phyloP scores from a whole-genome alignment of 2,329 filamentous ascomycete genomes.

The Cyphellophora attinorum region DNA sequence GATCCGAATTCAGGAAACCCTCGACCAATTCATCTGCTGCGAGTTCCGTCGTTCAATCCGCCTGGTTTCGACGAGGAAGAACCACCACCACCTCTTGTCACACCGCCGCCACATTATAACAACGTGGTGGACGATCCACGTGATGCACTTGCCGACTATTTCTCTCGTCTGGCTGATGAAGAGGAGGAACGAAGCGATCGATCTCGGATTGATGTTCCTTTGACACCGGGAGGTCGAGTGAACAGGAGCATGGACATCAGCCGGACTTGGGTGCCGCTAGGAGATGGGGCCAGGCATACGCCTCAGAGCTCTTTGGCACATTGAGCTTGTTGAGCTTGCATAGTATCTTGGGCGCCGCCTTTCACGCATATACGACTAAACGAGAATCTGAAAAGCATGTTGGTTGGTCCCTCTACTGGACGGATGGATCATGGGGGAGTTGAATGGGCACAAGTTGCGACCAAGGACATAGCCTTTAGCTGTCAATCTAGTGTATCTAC shows the following conservation, averaged over 20 bases:
- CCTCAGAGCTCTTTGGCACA: conserved; percentile 8
- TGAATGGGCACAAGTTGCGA: too few species aligned
- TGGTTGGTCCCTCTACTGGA: conserved; percentile 6
- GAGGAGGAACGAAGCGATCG: conserved; percentile 39
- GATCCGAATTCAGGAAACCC: conserved; percentile 39
- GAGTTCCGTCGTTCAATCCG: conserved; percentile 77
- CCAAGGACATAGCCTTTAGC: too few species aligned
- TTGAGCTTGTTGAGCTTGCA: conserved; percentile 3
- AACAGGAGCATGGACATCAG: conserved; percentile 57
- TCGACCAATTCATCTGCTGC: conserved; percentile 74
- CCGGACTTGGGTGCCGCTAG: conserved; percentile 44
- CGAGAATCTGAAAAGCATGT: conserved; percentile 5
- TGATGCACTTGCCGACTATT: conserved; percentile 74
- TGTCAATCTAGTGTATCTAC: too few species aligned
- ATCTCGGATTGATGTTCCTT: conserved; percentile 44
- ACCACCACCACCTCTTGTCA: conserved; percentile 63
- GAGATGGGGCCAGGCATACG: conserved; percentile 9
- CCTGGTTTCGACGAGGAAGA: conserved; percentile 77
- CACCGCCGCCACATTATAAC: conserved; percentile 79
- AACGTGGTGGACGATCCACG: conserved; percentile 56
- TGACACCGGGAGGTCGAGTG: conserved; percentile 54
- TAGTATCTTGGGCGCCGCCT: neutral
- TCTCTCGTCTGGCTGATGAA: conserved; percentile 66
- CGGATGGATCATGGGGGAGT: too few species aligned
- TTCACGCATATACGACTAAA: conserved; percentile 7